Evolutionary conservation across 345 rosid genomes (phyloP), one percentile per base, ranked within the genome.

Genomic region (Cardamine occulta): DNA sequence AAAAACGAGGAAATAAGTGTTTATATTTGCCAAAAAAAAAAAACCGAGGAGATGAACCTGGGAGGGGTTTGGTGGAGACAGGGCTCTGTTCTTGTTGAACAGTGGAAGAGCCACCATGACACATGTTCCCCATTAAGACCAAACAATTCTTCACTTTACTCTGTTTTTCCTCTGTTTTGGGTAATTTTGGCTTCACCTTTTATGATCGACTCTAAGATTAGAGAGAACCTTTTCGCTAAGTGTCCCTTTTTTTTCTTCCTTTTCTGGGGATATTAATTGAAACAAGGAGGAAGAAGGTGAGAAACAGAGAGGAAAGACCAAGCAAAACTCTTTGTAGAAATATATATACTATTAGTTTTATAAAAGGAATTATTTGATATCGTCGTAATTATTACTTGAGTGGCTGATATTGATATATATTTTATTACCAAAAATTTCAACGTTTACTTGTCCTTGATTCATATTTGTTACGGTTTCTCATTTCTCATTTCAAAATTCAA

Each of bases 231-330:
- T 56, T 74, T 14, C 59, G 17, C 21, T 31, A 52, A 23, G 9
- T 65, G 49, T 32, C 15, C 4, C 37, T 14, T 37, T 11, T 17
- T 61, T 31, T 28, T 7, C 11, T 48, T 63, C 31, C 18, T 51
- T 59, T 37, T 70, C 44, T 53, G 53, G 19, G 32, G 51, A 11
- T 57, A 35, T 35, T 45, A 23, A 37, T 23, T 55, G 75, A 35
- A 45, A 70, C 53, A 24, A 42, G 52, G 54, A 65, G 72, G 66
- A 77, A 63, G 60, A 73, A 56, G 76, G 24, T 6, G 31, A 65
- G 76, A 71, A 71, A 47, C 5, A 28, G 63, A 77, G 73, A 71
- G 72, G 76, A 65, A 70, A 70, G 72, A 77, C 54, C 61, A 77
- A 48, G 72, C 76, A 48, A 64, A 56, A 61, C 59, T 13, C 44